phyloP scores from a whole-genome alignment of 306 rosid genomes.

The Trifolium pratense region DNA sequence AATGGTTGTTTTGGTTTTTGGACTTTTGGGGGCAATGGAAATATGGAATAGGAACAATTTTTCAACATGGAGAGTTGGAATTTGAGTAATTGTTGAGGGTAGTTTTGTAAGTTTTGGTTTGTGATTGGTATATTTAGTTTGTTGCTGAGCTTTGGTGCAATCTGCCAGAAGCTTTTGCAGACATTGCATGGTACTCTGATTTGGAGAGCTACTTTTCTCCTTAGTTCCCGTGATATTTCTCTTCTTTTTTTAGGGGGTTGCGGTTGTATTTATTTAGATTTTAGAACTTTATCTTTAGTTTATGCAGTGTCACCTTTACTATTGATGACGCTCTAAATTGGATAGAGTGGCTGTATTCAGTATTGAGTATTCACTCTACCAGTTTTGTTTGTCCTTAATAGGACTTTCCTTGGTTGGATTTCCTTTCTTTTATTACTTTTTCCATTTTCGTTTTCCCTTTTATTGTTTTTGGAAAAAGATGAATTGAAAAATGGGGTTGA shows the following conservation, averaged over 20 bases:
- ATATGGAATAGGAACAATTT: neutral
- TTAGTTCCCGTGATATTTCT: slow-evolving; percentile 60
- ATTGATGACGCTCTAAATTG: slow-evolving; percentile 38
- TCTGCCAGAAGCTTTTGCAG: slow-evolving; percentile 65
- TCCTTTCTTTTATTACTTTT: slow-evolving; percentile 1
- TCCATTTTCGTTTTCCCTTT: neutral
- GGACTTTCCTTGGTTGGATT: slow-evolving; percentile 6
- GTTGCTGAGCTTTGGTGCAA: slow-evolving; percentile 50
- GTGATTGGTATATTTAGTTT: slow-evolving; percentile 34
- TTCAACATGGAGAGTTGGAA: slow-evolving; percentile 33
- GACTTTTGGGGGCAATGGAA: slow-evolving; percentile 27
- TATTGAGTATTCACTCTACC: slow-evolving; percentile 23
- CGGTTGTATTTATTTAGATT: slow-evolving; percentile 44
- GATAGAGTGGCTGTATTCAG: slow-evolving; percentile 31
- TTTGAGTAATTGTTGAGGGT: slow-evolving; percentile 40
- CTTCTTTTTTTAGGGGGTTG: slow-evolving; percentile 48
- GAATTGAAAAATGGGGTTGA: neutral
- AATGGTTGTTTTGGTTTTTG: slow-evolving; percentile 38
- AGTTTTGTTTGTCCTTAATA: slow-evolving; percentile 29
- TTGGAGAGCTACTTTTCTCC: slow-evolving; percentile 48
- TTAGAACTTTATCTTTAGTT: neutral
- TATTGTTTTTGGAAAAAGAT: slow-evolving; percentile 5
- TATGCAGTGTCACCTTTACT: slow-evolving; percentile 37
- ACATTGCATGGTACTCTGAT: slow-evolving; percentile 50
- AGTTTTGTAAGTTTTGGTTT: slow-evolving; percentile 30